Base-by-base conservation (phyloP, 768 basidiomycete species). In the Suillus hirtellus region DNA sequence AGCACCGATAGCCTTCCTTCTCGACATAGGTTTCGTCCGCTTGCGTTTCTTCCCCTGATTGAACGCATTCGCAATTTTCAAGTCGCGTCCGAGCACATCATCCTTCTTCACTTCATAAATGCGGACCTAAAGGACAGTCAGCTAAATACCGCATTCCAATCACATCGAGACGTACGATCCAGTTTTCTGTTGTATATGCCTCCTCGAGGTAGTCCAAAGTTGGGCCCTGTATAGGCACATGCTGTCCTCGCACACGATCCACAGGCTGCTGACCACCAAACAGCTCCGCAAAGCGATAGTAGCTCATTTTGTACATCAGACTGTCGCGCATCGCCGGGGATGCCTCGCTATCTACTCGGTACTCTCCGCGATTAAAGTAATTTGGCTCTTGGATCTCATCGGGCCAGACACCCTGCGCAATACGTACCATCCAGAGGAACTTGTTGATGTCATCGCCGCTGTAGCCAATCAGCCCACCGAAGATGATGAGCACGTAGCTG, bases 361-460 rank as follows among this genome's bases (percentile, higher is more conserved):
- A 99, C 73, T 99, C 97, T 52, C 97, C 97, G 15, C 89, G 80
- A 0, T 91, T 99, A 78, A 99, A 99, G 80, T 92, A 99, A 73
- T 91, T 90, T 43, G 88, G 84, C 77, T 99, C 97, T 73, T 93
- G 94, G 65, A 99, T 92, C 77, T 99, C 97, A 42, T 99, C 95
- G 0, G 97, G 97, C 96, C 96, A 98, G 37, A 96, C 90, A 56
- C 96, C 96, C 70, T 96, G 95, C 5, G 93, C 87, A 67, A 95
- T 94, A 61, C 93, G 87, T 63, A 98, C 89, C 93, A 98, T 98
- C 96, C 96, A 98, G 56, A 99, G 78, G 86, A 98, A 99, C 78
- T 99, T 99, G 86, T 99, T 99, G 81, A 99, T 92, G 73, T 99
- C 97, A 74, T 99, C 97, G 15, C 96, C 97, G 24, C 95, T 96